Evolutionary conservation across 2,329 filamentous ascomycete genomes (phyloP), one percentile per base, ranked within the genome.

Genomic region (Ceratocystis albifundus): DNA sequence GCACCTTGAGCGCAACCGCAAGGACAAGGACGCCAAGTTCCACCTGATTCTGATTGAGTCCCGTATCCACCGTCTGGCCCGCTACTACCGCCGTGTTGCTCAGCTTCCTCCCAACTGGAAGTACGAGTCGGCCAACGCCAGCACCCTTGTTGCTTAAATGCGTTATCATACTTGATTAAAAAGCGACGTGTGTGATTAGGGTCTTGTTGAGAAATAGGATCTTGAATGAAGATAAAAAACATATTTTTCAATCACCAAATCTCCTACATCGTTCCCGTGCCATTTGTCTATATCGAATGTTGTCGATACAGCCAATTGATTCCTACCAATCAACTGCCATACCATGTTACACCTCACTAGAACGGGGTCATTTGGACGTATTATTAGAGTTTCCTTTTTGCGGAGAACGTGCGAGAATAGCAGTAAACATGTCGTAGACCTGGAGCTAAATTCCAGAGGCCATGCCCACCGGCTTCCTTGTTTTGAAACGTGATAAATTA

Each of bases 21-120:
- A 99, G 88, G 94, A 99, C 86, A 96, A 91, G 85, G 94, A 99
- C 86, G 90, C 88, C 85, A 99, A 99, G 86, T 99, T 99, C 90
- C 93, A 94, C 78, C 90, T 99, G 72, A 99, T 99, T 93, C 89
- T 99, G 75, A 96, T 99, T 82, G 94, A 99, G 86, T 97, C 94
- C 78, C 90, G 95, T 82, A 97, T 99, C 82, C 94, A 99, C 89
- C 93, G 94, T 84, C 89, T 99, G 74, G 94, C 91, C 77, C 89
- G 94, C 74, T 97, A 97, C 89, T 99, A 97, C 90, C 97, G 96
- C 89, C 93, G 91, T 78, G 93, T 87, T 76, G 85, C 84, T 78
- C 84, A 87, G 75, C 83, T 88, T 70, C 84, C 93, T 76, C 93
- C 93, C 74, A 97, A 90, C 82, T 97, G 93, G 93, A 92, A 90